Evolutionary conservation across 176 grass and related monocot species (phyloP), one percentile per base, ranked within the genome.

Genomic region (Sorghum bicolor): DNA sequence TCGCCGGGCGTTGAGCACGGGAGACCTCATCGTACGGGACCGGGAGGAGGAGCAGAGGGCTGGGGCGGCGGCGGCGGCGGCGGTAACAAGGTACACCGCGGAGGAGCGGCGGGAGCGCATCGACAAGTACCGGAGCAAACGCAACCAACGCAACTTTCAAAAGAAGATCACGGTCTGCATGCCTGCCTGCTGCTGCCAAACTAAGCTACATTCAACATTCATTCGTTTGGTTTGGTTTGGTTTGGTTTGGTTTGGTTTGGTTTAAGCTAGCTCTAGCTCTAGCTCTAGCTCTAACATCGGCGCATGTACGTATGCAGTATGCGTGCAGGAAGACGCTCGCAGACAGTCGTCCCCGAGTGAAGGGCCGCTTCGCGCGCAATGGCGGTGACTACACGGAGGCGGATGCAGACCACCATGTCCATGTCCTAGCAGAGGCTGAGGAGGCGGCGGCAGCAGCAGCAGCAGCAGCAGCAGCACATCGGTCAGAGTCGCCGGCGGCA

Each of bases 241-340:
- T n/a, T n/a, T n/a, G n/a, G n/a, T n/a, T n/a, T 55, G 19, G 13
- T 22, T 20, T 52, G 48, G 17, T 52, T 52, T 44, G 11, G 41
- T 44, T 55, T 55, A 17, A 53, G 48, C 17, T 52, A 50, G 50
- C 19, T 52, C 15, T 50, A 41, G 39, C 39, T 41, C 45, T 50
- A n/a, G n/a, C n/a, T 50, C 1, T n/a, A n/a, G n/a, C 36, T 10
- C 43, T 45, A 45, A 45, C 4, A 45, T 45, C 3, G 43, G 14
- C 30, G n/a, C 24, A 29, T 62, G 34, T 22, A 97, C 30, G n/a
- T 10, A 29, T 62, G 34, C 28, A 97, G 94, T 97, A 97, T 40
- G 92, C 92, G 77, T 94, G 95, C 88, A 85, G 92, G 84, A 97
- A 94, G 90, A 94, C 92, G 11, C 86, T 97, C 1, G 95, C 95